phyloP scores from a whole-genome alignment of 352 stramenopile species.

The Hyaloperonospora arabidopsidis region DNA sequence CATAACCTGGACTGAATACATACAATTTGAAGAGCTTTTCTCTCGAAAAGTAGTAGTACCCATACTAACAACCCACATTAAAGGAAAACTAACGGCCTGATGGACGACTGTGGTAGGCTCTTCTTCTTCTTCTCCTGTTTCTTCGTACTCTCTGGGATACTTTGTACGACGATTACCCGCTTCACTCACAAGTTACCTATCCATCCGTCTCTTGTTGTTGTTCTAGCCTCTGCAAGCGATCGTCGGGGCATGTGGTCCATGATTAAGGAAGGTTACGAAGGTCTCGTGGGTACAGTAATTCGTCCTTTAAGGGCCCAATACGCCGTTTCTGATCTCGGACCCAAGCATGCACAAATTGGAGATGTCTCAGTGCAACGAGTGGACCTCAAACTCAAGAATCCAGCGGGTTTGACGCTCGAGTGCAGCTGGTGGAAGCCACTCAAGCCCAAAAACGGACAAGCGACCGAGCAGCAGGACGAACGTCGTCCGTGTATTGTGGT shows the following conservation, averaged over 20 bases:
- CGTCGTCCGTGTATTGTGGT: slow-evolving; percentile 63
- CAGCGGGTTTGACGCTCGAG: slow-evolving; percentile 62
- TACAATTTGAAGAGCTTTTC: too few species aligned
- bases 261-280: slow-evolving; percentile 79
- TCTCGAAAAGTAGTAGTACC: too few species aligned
- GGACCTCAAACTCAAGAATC: slow-evolving; percentile 72
- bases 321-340: slow-evolving; percentile 50
- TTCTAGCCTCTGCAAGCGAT: slow-evolving; percentile 32
- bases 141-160: background rate
- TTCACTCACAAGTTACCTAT: slow-evolving; percentile 2
- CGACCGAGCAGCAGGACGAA: slow-evolving; percentile 24
- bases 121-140: background rate
- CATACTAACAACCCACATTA: too few species aligned
- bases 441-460: slow-evolving; percentile 5
- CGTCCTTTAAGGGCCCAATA: slow-evolving; percentile 64
- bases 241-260: slow-evolving; percentile 74
- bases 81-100: slow-evolving; percentile 2
- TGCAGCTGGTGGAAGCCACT: slow-evolving; percentile 83
- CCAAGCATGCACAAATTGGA: slow-evolving; percentile 45
- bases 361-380: slow-evolving; percentile 53
- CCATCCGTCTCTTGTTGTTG: slow-evolving; percentile 3
- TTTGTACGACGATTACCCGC: background rate
- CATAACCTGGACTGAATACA: too few species aligned
- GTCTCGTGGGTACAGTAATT: slow-evolving; percentile 76
- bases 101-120: slow-evolving; percentile 37